Conservation (phyloP, 139 green algal species). For the Dunaliella primolecta region DNA sequence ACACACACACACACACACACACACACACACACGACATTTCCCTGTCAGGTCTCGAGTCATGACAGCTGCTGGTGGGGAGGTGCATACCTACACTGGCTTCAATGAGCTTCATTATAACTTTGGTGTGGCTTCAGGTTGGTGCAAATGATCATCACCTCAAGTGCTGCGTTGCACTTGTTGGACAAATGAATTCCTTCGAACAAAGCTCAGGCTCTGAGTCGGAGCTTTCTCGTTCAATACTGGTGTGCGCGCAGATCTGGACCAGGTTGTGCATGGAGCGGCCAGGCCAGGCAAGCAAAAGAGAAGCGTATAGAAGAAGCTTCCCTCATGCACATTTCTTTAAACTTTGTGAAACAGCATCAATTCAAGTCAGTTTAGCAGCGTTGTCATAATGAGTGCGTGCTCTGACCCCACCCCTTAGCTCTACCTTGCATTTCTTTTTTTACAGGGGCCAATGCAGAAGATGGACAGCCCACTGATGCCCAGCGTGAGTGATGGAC, state of each 20-base stretch:
- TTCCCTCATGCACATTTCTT: too few relatives aligned
- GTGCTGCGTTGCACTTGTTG: too few relatives aligned
- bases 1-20: not conserved
- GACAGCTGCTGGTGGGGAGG: not conserved
- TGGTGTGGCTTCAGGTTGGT: not conserved
- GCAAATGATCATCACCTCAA: too few relatives aligned
- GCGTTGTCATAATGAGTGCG: too few relatives aligned
- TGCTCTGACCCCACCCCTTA: too few relatives aligned
- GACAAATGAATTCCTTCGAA: too few relatives aligned
- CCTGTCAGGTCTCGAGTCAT: not conserved
- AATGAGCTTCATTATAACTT: not conserved
- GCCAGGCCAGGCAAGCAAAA: not conserved
- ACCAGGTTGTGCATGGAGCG: not conserved
- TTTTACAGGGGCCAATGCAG: not conserved
- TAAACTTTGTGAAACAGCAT: too few relatives aligned
- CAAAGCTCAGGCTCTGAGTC: too few relatives aligned
- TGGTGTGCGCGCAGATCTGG: not conserved
- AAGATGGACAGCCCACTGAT: not conserved
- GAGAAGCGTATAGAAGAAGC: too few relatives aligned
- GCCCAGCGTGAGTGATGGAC: not conserved
- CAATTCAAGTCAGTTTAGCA: too few relatives aligned
- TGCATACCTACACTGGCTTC: not conserved
- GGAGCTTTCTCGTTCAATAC: too few relatives aligned
- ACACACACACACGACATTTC: not conserved
- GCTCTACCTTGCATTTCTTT: too few relatives aligned